Evolutionary conservation across 768 basidiomycete genomes (phyloP).

Genomic region (Favolaschia claudopus): DNA sequence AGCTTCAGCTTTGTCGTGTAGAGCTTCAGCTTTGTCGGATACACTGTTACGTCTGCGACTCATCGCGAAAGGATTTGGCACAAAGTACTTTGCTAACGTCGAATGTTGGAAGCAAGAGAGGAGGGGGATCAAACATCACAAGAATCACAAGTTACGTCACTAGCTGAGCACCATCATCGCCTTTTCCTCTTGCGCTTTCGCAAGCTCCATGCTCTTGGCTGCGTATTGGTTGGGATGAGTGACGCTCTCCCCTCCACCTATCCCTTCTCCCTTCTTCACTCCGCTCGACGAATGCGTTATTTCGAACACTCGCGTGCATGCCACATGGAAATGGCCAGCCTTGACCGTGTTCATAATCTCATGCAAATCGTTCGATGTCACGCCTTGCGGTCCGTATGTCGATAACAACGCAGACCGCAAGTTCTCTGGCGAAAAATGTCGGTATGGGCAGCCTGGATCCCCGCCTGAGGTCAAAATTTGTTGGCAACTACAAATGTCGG

Average conservation of each 20-base stretch:
- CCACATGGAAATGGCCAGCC: conserved; percentile 87
- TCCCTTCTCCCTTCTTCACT: conserved; percentile 88
- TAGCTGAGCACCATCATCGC: conserved; percentile 49
- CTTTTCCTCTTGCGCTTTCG: conserved; percentile 47
- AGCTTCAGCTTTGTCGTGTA: conserved; percentile 45
- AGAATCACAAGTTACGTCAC: neutral
- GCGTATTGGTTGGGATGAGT: conserved; percentile 95
- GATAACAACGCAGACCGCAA: conserved; percentile 79
- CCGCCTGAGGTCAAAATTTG: conserved; percentile 78
- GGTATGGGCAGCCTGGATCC: conserved; percentile 93
- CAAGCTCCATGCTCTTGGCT: conserved; percentile 74
- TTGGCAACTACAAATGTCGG: conserved; percentile 70
- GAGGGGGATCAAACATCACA: neutral
- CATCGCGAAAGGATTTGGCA: no score
- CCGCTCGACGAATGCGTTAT: conserved; percentile 78
- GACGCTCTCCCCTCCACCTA: conserved; percentile 86
- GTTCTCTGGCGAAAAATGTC: conserved; percentile 86
- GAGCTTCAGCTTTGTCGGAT: conserved; percentile 36
- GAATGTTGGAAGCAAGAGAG: conserved; percentile 8
- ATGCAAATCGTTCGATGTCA: conserved; percentile 72
- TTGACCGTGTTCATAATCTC: conserved; percentile 87
- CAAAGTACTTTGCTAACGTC: no score
- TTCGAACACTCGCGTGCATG: conserved; percentile 97
- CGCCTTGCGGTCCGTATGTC: conserved; percentile 67
- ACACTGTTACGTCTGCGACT: conserved; percentile 57